Evolutionary conservation across 352 stramenopile species (phyloP), one percentile per base, ranked within the genome.

Genomic region (Globisporangium nodosum): DNA sequence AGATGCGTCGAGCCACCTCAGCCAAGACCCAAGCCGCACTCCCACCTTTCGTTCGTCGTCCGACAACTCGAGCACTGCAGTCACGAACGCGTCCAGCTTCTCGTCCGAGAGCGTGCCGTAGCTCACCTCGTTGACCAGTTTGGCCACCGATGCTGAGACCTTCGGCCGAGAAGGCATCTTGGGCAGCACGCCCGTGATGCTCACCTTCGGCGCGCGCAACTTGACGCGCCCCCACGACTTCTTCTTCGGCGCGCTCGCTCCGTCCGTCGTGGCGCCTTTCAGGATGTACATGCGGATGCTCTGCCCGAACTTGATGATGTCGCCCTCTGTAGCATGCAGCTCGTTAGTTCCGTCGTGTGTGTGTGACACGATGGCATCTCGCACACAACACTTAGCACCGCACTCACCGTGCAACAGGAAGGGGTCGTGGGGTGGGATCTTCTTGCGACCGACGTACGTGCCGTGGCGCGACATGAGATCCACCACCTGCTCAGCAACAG

Each of bases 401-500:
- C 18, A 37, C 45, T n/a, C 71, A 88, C 79, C 80, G 39, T 92
- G 86, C 24, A 96, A 68, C 40, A 96, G 52, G 55, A 74, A 89
- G 24, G 86, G 86, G 56, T 96, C 86, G 30, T 96, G 86, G 0
- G 86, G 86, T 7, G 86, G 84, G 37, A 96, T 77, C 68, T 96
- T 93, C 58, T 88, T 92, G 21, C 80, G 74, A 3, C 76, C 77
- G 21, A 96, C 82, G 51, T 87, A 94, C 46, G 86, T 96, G 20
- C 86, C 86, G 52, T 96, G 86, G 9, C 86, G 82, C 21, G 86
- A 96, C 86, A 96, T 96, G 15, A 96, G 64, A 50, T 96, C 86
- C 54, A 93, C 85, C 48, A 96, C 74, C 86, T 96, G 68, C 47
- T 46, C 5, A 56, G 11, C 21, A 51, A n/a, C 16, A 20, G 30